Evolutionary conservation across 23 red algal genomes (phyloP).

Genomic region (Gracilariopsis chorda): DNA sequence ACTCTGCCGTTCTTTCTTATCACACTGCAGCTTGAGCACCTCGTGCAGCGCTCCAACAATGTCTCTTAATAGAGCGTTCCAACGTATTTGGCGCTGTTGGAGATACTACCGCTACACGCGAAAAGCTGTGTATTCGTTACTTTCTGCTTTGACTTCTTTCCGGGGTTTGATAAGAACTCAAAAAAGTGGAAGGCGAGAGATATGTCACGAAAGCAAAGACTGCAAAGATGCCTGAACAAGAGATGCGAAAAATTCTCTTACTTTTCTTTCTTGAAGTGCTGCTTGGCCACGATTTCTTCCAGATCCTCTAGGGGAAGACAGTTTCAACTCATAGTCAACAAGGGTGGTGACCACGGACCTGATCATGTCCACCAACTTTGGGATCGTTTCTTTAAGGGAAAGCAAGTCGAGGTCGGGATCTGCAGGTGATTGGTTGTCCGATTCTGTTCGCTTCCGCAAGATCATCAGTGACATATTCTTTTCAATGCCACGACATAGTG

Average conservation of each 20-base stretch:
- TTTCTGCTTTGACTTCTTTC: neutral
- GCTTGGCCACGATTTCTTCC: neutral
- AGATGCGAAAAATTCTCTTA: constrained; percentile 33
- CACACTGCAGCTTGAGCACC: neutral
- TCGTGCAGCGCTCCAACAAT: constrained; percentile 17
- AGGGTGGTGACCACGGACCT: neutral
- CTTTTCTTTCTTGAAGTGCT: neutral
- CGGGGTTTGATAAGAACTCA: constrained; percentile 17
- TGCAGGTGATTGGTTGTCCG: neutral
- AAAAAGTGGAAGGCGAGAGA: constrained; percentile 38
- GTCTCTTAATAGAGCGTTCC: neutral
- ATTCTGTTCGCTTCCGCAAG: neutral
- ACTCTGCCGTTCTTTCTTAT: neutral
- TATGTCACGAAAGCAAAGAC: constrained; percentile 16
- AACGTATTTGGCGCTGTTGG: constrained; percentile 12
- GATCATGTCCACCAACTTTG: neutral
- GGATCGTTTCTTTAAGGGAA: neutral
- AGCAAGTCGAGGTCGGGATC: neutral
- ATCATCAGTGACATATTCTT: neutral
- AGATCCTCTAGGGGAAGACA: neutral
- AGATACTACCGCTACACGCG: neutral
- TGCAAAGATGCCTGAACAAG: constrained; percentile 45
- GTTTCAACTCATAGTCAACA: neutral
- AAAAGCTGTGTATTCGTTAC: neutral
- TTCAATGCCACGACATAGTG: constrained; percentile 48